Conservation (phyloP, 2,329 filamentous ascomycete species). For the Raffaelea arxii region DNA sequence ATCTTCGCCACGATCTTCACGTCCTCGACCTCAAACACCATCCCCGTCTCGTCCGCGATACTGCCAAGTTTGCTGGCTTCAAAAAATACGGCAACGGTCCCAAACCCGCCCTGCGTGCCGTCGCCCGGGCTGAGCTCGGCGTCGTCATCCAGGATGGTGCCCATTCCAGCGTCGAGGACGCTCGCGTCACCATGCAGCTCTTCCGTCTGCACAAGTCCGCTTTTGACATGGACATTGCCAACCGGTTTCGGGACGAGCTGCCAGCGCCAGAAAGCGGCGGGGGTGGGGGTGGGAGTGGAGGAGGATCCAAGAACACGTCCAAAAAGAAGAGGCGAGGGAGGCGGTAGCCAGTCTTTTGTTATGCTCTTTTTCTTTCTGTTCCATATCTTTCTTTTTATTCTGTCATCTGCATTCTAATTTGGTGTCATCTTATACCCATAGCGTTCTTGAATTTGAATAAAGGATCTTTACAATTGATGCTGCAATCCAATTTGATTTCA, state of each 20-base stretch:
- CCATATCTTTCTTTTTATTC: too few species aligned
- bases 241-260: constrained; percentile 45
- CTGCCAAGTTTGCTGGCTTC: constrained; percentile 67
- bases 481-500: too few species aligned
- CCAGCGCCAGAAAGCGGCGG: too few species aligned
- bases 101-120: constrained; percentile 54
- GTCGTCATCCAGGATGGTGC: constrained; percentile 54
- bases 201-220: constrained; percentile 74
- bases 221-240: constrained; percentile 74
- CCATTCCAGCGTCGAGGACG: constrained; percentile 68
- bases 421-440: too few species aligned
- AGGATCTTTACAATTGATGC: too few species aligned
- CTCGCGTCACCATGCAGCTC: constrained; percentile 79
- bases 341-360: too few species aligned
- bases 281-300: too few species aligned
- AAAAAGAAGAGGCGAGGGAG: too few species aligned
- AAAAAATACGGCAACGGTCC: constrained; percentile 57
- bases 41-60: constrained; percentile 71
- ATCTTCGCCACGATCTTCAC: constrained; percentile 68
- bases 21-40: constrained; percentile 73
- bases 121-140: constrained; percentile 47
- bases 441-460: too few species aligned
- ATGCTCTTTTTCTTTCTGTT: too few species aligned
- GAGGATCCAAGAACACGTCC: too few species aligned
- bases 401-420: too few species aligned